Conservation (phyloP, 495 filamentous ascomycete genomes). For the Xylaria sp. region DNA sequence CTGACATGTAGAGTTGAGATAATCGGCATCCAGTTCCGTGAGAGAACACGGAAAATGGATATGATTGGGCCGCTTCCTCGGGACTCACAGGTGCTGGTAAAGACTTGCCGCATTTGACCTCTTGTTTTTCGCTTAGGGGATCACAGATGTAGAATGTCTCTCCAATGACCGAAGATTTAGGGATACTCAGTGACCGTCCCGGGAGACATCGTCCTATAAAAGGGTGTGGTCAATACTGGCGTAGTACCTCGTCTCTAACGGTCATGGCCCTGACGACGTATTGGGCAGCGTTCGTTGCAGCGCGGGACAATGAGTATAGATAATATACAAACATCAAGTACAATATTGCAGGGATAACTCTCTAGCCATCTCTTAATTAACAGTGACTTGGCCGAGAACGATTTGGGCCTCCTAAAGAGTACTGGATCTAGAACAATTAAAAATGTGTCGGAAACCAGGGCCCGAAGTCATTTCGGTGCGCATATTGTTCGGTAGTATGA, state of each 20-base stretch:
- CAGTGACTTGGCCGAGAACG: neutral
- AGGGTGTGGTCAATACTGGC: neutral
- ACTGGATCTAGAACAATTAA: neutral
- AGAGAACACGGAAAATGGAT: neutral
- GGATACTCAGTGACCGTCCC: neutral
- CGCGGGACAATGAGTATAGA: neutral
- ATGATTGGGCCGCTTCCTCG: neutral
- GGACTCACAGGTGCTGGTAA: neutral
- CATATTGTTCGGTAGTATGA: no score
- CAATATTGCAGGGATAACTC: neutral
- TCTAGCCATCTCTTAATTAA: neutral
- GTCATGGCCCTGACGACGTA: neutral
- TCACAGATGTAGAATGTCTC: neutral
- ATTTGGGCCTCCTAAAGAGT: neutral
- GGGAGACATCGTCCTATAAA: neutral
- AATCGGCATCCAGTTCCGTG: no score
- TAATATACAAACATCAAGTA: neutral
- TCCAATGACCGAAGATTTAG: neutral
- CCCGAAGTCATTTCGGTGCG: no score
- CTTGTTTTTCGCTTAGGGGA: neutral
- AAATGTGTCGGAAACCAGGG: neutral
- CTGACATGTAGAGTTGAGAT: neutral
- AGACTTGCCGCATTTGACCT: neutral
- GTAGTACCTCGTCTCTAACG: neutral
- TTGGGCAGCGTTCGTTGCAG: neutral